A percentile compares a stretch with the other conserved stretches of the same genome.
phyloP scores from a whole-genome alignment of 805 yeast genomes.

The Aciculoconidium aculeatum region DNA sequence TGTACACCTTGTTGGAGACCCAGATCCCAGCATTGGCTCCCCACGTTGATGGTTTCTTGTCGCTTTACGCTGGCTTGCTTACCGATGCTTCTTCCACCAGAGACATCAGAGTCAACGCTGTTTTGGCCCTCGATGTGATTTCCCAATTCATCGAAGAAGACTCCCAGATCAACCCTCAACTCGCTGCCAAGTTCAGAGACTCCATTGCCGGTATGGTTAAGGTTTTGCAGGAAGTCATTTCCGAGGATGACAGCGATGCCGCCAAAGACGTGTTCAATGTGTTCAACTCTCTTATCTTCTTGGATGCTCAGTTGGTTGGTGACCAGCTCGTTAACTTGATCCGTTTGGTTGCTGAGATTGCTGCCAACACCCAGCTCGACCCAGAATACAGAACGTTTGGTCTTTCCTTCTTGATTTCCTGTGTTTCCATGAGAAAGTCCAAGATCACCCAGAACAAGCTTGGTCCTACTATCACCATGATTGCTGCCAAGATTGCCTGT shows the following conservation, averaged over 20 bases:
- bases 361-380: slow-evolving; percentile 59
- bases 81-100: slow-evolving; percentile 48
- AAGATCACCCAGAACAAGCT: slow-evolving; percentile 74
- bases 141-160: slow-evolving; percentile 63
- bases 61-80: slow-evolving; percentile 65
- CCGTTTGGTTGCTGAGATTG: slow-evolving; percentile 69
- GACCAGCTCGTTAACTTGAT: slow-evolving; percentile 64
- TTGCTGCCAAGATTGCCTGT: slow-evolving; percentile 71
- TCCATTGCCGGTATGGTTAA: slow-evolving; percentile 76
- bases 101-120: slow-evolving; percentile 77
- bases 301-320: slow-evolving; percentile 76
- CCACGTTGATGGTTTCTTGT: slow-evolving; percentile 61
- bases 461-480: slow-evolving; percentile 72
- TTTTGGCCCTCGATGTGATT: slow-evolving; percentile 70
- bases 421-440: slow-evolving; percentile 72
- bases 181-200: slow-evolving; percentile 51
- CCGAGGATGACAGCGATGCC: slow-evolving; percentile 62
- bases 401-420: slow-evolving; percentile 75
- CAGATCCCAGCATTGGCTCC: slow-evolving; percentile 51
- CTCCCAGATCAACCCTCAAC: slow-evolving; percentile 37
- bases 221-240: slow-evolving; percentile 70
- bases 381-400: slow-evolving; percentile 82
- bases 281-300: slow-evolving; percentile 69
- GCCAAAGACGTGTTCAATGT: slow-evolving; percentile 77
- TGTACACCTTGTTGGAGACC: slow-evolving; percentile 73